phyloP scores from a whole-genome alignment of 306 rosid genomes.

The Hippophae rhamnoides region DNA sequence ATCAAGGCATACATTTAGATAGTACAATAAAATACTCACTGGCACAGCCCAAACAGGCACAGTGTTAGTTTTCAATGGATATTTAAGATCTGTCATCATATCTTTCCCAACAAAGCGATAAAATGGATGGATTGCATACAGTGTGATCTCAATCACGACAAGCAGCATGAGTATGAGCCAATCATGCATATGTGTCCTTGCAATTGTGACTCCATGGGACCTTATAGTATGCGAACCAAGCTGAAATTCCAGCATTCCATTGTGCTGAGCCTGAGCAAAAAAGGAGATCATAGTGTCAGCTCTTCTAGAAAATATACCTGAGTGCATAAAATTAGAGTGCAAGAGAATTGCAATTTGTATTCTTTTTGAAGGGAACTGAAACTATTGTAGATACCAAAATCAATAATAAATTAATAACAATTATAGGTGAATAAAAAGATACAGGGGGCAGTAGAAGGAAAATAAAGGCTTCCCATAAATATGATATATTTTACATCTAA shows the following conservation, averaged over 20 bases:
- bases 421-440: no score
- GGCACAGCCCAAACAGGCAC: slow-evolving; percentile 84
- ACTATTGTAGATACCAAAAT: background rate
- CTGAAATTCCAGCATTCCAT: slow-evolving; percentile 52
- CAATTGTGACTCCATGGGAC: slow-evolving; percentile 65
- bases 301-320: background rate
- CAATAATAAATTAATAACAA: no score
- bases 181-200: slow-evolving; percentile 64
- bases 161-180: slow-evolving; percentile 79
- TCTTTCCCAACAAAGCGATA: slow-evolving; percentile 85
- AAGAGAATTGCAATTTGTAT: background rate
- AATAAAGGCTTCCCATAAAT: no score
- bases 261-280: slow-evolving; percentile 7
- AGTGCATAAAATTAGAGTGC: background rate
- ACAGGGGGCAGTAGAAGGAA: no score
- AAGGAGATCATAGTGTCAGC: slow-evolving; percentile 10
- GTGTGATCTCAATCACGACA: slow-evolving; percentile 26
- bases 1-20: slow-evolving; percentile 1
- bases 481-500: no score
- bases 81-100: slow-evolving; percentile 78
- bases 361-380: background rate
- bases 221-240: slow-evolving; percentile 60
- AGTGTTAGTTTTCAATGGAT: slow-evolving; percentile 68
- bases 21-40: slow-evolving; percentile 35
- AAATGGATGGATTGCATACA: slow-evolving; percentile 54